Evolutionary conservation across 2,329 filamentous ascomycete genomes (phyloP).

Genomic region (Fusarium longipes): DNA sequence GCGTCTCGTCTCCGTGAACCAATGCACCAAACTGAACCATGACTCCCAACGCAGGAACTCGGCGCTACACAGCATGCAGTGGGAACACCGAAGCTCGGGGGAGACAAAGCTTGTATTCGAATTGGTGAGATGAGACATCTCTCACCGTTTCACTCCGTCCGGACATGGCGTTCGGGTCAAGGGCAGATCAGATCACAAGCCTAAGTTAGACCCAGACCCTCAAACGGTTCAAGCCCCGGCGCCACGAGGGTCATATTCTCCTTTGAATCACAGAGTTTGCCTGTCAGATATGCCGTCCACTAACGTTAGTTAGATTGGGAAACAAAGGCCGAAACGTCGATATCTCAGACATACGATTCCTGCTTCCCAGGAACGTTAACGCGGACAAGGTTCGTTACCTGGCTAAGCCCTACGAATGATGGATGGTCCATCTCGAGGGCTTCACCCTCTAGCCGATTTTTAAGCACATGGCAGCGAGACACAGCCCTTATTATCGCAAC

Average conservation of each 20-base stretch:
- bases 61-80: constrained; percentile 42
- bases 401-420: constrained; percentile 22
- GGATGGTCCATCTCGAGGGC: not conserved
- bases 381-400: not conserved
- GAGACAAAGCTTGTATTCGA: constrained; percentile 29
- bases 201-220: constrained; percentile 30
- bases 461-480: not conserved
- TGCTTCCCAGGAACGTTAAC: constrained; percentile 9
- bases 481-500: constrained; percentile 11
- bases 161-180: constrained; percentile 34
- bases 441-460: not conserved
- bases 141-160: constrained; percentile 37
- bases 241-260: constrained; percentile 33
- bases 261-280: constrained; percentile 13
- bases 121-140: constrained; percentile 29
- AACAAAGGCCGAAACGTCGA: constrained; percentile 8
- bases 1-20: constrained; percentile 22
- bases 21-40: constrained; percentile 38
- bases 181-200: constrained; percentile 14
- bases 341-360: constrained; percentile 15
- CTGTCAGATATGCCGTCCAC: constrained; percentile 3
- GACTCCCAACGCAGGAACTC: constrained; percentile 42
- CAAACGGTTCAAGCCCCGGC: constrained; percentile 39
- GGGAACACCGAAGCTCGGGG: constrained; percentile 21
- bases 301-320: not conserved